Evolutionary conservation across 1,139 yeast species (phyloP).

Genomic region (Candida glucosophila): DNA sequence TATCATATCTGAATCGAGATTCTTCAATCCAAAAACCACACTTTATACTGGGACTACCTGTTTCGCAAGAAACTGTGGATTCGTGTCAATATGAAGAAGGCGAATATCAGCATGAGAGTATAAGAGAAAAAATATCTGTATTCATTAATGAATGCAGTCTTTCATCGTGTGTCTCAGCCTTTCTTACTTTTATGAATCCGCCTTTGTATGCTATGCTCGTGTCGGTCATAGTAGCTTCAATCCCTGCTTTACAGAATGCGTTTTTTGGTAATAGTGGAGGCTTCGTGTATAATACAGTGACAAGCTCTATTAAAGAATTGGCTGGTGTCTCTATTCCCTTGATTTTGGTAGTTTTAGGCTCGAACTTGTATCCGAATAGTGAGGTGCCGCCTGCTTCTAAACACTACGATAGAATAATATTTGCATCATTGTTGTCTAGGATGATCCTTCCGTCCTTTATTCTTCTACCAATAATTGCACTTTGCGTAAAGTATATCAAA

Average conservation of each 20-base stretch:
- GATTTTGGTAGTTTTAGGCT: constrained; percentile 64
- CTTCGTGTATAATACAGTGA: constrained; percentile 68
- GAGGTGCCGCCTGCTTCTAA: constrained; percentile 60
- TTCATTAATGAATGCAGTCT: not conserved
- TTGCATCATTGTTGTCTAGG: constrained; percentile 63
- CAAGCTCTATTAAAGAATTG: constrained; percentile 67
- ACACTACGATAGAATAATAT: constrained; percentile 48
- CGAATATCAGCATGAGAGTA: not conserved
- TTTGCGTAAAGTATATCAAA: constrained; percentile 54
- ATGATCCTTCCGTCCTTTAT: constrained; percentile 70
- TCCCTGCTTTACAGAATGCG: constrained; percentile 57
- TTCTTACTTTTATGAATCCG: constrained; percentile 72
- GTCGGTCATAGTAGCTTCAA: constrained; percentile 75
- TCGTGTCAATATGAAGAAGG: not conserved
- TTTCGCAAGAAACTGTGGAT: not conserved
- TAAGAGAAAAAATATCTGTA: constrained; percentile 1
- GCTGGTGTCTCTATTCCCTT: constrained; percentile 88
- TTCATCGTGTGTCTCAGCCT: constrained; percentile 11
- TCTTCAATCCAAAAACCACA: not conserved
- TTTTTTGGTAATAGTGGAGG: constrained; percentile 44
- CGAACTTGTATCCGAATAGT: constrained; percentile 60
- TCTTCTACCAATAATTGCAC: constrained; percentile 59
- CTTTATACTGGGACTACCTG: too few relatives aligned
- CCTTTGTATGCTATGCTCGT: constrained; percentile 89
- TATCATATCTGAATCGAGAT: not conserved